Percentiles rank a stretch among this genome's conserved stretches.
Evolutionary conservation across 2,329 filamentous ascomycete genomes (phyloP).

Genomic region (Annulohypoxylon truncatum): DNA sequence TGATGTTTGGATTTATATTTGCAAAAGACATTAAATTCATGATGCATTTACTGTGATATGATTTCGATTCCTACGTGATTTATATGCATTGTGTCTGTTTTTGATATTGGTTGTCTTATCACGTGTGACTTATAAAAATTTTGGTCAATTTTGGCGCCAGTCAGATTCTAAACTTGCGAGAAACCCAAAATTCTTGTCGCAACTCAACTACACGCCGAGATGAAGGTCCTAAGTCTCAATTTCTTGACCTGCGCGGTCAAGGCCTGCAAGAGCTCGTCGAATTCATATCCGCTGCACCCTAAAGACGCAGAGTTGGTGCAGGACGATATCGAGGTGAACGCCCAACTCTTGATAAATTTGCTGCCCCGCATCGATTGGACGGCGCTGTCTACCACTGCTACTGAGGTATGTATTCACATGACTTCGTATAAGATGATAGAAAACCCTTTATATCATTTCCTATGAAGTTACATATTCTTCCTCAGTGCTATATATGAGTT

Average conservation of each 20-base stretch:
- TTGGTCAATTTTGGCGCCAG: constrained; percentile 16
- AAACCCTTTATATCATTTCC: not conserved
- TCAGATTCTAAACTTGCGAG: constrained; percentile 8
- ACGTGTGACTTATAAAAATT: constrained; percentile 34
- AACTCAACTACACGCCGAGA: constrained; percentile 54
- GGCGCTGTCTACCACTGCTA: constrained; percentile 78
- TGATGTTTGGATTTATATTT: constrained; percentile 22
- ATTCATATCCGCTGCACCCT: constrained; percentile 91
- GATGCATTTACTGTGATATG: constrained; percentile 9
- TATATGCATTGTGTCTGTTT: constrained; percentile 6
- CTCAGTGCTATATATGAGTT: not conserved
- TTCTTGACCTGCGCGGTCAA: constrained; percentile 97
- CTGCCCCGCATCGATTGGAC: constrained; percentile 90
- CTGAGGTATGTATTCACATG: constrained; percentile 70
- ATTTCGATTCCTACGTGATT: not conserved
- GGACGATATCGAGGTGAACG: constrained; percentile 83
- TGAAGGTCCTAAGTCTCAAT: constrained; percentile 97
- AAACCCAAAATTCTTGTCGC: constrained; percentile 15
- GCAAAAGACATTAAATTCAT: constrained; percentile 25
- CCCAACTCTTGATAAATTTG: constrained; percentile 83
- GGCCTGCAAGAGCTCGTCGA: constrained; percentile 83
- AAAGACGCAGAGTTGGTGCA: constrained; percentile 91
- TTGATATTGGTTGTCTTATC: constrained; percentile 24
- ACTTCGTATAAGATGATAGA: too few species aligned
- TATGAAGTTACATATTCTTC: not conserved